These are phyloP conservation scores for Sutorius eximius DNA, from an alignment of 1,284 basidiomycete species.

Conservation along the genomic window DNA sequence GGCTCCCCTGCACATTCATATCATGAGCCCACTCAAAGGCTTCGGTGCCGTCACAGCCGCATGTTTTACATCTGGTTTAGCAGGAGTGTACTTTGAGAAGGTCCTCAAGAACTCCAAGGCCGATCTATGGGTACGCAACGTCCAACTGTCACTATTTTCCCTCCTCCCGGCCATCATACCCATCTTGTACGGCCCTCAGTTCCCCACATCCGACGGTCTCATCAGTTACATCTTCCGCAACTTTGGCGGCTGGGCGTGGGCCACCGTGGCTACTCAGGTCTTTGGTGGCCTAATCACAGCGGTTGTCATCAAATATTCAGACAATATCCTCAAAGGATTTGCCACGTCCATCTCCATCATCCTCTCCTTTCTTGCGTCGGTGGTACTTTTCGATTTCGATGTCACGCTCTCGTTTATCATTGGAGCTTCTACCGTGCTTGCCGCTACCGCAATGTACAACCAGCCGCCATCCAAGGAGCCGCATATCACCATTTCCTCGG, in stretches of 20 bases:
- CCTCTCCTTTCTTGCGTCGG: slow-evolving; percentile 89
- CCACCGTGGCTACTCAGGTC: slow-evolving; percentile 87
- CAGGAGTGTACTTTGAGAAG: slow-evolving; percentile 84
- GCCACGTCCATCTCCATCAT: slow-evolving; percentile 94
- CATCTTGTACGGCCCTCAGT: slow-evolving; percentile 54
- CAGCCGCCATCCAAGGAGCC: slow-evolving; percentile 57
- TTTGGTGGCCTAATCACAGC: slow-evolving; percentile 93
- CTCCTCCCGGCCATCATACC: slow-evolving; percentile 74
- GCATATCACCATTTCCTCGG: slow-evolving; percentile 38
- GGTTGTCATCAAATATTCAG: slow-evolving; percentile 84
- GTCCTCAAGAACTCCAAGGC: slow-evolving; percentile 70
- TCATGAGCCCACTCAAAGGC: slow-evolving; percentile 68
- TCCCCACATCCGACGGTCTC: slow-evolving; percentile 41
- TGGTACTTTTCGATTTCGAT: slow-evolving; percentile 84
- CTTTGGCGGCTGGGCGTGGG: slow-evolving; percentile 93
- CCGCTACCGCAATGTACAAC: slow-evolving; percentile 87
- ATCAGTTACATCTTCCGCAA: slow-evolving; percentile 60
- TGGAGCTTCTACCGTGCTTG: slow-evolving; percentile 82
- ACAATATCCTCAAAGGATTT: slow-evolving; percentile 93
- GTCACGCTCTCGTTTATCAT: slow-evolving; percentile 86
- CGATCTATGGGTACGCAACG: slow-evolving; percentile 79
- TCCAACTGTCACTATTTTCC: slow-evolving; percentile 77
- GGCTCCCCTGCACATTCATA: slow-evolving; percentile 42
- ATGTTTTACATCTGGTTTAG: slow-evolving; percentile 78
- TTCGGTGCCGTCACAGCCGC: slow-evolving; percentile 67